Conservation (phyloP, 257 asterid species). For the Handroanthus guayacan region DNA sequence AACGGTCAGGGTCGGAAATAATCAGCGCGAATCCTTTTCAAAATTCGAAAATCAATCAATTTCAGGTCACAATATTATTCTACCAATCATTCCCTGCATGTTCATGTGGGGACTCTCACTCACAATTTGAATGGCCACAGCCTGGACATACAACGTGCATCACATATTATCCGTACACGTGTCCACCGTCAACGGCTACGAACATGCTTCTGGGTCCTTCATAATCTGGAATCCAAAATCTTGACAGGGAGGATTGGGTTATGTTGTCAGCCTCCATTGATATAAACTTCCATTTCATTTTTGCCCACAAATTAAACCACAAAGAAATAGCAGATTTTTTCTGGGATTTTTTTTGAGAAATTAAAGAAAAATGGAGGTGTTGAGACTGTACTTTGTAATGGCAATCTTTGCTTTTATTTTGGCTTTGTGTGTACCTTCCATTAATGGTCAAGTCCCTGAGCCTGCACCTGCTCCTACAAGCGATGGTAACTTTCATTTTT, state of each 20-base stretch:
- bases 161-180: constrained; percentile 46
- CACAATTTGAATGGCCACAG: constrained; percentile 21
- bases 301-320: background rate
- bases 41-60: constrained; percentile 32
- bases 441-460: constrained; percentile 52
- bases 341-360: background rate
- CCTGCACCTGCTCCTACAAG: constrained; percentile 76
- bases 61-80: background rate
- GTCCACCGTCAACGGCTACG: constrained; percentile 46
- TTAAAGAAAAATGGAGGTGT: constrained; percentile 52
- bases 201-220: constrained; percentile 20
- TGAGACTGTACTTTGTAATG: constrained; percentile 48
- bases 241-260: constrained; percentile 31
- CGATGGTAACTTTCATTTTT: constrained; percentile 50
- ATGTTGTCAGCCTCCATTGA: constrained; percentile 1
- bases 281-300: constrained; percentile 13
- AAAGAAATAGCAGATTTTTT: background rate
- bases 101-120: constrained; percentile 16
- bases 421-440: constrained; percentile 52
- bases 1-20: constrained; percentile 30
- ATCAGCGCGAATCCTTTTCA: constrained; percentile 27
- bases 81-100: constrained; percentile 44
- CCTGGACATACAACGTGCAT: constrained; percentile 50
- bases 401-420: constrained; percentile 50
- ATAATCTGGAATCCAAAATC: constrained; percentile 34